Conservation (phyloP, 2,329 filamentous ascomycete genomes). For the Chalara sp. region DNA sequence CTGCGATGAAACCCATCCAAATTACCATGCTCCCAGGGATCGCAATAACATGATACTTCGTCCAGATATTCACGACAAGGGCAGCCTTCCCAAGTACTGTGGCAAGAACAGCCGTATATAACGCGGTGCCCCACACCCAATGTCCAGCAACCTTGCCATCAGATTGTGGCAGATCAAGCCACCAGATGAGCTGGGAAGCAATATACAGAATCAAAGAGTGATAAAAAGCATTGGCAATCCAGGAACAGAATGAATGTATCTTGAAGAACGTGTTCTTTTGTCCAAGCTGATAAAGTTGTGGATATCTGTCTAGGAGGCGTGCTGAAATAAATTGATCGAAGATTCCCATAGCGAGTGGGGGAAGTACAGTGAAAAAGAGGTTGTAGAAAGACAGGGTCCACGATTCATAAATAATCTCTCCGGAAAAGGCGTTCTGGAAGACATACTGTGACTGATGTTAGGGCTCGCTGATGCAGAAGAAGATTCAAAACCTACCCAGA, state of each 20-base stretch:
- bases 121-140: constrained; percentile 95
- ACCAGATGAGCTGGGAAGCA: constrained; percentile 73
- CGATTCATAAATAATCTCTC: constrained; percentile 96
- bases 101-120: constrained; percentile 88
- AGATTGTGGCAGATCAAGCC: constrained; percentile 67
- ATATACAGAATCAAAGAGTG: constrained; percentile 93
- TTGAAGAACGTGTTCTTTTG: constrained; percentile 93
- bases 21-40: constrained; percentile 90
- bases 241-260: constrained; percentile 84
- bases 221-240: constrained; percentile 92
- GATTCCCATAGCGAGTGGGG: constrained; percentile 89
- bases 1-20: constrained; percentile 85
- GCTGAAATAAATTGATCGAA: constrained; percentile 98
- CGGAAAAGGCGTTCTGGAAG: constrained; percentile 97
- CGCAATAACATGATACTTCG: constrained; percentile 92
- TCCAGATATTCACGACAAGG: constrained; percentile 95
- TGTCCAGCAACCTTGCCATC: constrained; percentile 83
- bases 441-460: constrained; percentile 56
- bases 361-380: constrained; percentile 92
- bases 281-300: constrained; percentile 88
- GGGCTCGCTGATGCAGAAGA: constrained; percentile 2
- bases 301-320: constrained; percentile 86
- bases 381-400: constrained; percentile 99
- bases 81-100: constrained; percentile 94
- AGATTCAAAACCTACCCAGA: constrained; percentile 64